Conservation (phyloP, 1,284 basidiomycete genomes). For the Peniophora sp. region DNA sequence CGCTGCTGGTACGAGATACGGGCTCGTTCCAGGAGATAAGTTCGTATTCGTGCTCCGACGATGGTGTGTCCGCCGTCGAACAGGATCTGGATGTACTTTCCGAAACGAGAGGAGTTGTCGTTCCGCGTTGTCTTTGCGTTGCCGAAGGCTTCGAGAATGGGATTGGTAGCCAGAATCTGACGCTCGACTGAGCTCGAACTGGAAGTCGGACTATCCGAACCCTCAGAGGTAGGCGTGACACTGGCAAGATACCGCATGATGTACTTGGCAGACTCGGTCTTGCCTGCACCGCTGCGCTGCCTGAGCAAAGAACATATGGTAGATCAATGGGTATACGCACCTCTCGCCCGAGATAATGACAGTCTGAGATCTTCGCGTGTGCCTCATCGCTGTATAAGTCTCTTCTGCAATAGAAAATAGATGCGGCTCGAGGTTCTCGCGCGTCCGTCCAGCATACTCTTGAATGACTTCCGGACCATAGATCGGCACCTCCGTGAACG, state of each 20-base stretch:
- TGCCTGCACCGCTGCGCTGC: slow-evolving; percentile 81
- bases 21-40: slow-evolving; percentile 93
- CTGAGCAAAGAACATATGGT: slow-evolving; percentile 4
- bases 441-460: slow-evolving; percentile 85
- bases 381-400: slow-evolving; percentile 95
- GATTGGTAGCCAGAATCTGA: slow-evolving; percentile 96
- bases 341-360: slow-evolving; percentile 98
- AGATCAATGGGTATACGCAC: slow-evolving; percentile 32
- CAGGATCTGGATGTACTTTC: slow-evolving; percentile 98
- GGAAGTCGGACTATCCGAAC: slow-evolving; percentile 61
- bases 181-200: slow-evolving; percentile 90
- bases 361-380: slow-evolving; percentile 90
- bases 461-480: slow-evolving; percentile 97
- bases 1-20: slow-evolving; percentile 95
- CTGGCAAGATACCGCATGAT: slow-evolving; percentile 99
- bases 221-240: slow-evolving; percentile 76
- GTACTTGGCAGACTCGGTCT: slow-evolving; percentile 97
- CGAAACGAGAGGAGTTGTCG: slow-evolving; percentile 97
- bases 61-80: slow-evolving; percentile 94
- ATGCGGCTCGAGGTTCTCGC: slow-evolving; percentile 95
- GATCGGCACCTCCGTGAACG: slow-evolving; percentile 87
- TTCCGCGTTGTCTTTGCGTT: slow-evolving; percentile 98
- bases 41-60: slow-evolving; percentile 93
- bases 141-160: slow-evolving; percentile 96
- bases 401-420: slow-evolving; percentile 98